phyloP scores from a whole-genome alignment of 2,329 filamentous ascomycete genomes.

The Fusarium pseudograminearum region DNA sequence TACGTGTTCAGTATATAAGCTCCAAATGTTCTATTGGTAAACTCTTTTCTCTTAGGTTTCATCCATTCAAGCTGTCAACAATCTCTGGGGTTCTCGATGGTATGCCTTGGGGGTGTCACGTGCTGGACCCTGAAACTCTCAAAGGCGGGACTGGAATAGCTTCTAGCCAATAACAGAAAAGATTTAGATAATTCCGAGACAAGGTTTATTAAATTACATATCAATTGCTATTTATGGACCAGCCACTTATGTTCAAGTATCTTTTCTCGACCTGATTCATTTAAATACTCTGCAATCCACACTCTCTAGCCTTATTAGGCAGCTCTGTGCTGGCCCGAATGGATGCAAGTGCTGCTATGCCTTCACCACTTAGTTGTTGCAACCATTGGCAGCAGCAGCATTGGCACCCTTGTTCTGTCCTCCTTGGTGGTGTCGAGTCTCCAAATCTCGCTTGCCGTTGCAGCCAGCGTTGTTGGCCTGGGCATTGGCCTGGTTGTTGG shows the following conservation, averaged over 20 bases:
- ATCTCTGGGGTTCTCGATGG: not conserved
- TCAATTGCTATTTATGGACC: conserved; percentile 6
- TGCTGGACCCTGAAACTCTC: conserved; percentile 15
- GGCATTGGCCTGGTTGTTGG: not conserved
- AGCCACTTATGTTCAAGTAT: conserved; percentile 2
- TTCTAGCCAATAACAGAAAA: not conserved
- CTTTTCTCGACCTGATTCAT: too few species aligned
- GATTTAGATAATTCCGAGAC: not conserved
- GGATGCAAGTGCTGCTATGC: not conserved
- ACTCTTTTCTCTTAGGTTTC: not conserved
- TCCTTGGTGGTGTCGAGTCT: conserved; percentile 15
- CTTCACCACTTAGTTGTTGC: conserved; percentile 10
- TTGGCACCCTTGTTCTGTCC: conserved; percentile 6
- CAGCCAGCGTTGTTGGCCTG: conserved; percentile 2
- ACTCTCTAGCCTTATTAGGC: not conserved
- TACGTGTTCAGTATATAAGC: not conserved
- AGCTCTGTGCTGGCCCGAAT: not conserved
- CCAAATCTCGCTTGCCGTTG: conserved; percentile 13
- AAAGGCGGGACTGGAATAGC: not conserved
- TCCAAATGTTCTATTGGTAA: accelerated
- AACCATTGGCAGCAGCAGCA: conserved; percentile 3
- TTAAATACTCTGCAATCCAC: not conserved
- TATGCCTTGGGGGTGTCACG: conserved; percentile 18
- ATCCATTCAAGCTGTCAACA: accelerated
- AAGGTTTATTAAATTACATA: not conserved